Conservation (phyloP, 192 early-diverging fungal genomes). For the Gorgonomyces haynaldii region DNA sequence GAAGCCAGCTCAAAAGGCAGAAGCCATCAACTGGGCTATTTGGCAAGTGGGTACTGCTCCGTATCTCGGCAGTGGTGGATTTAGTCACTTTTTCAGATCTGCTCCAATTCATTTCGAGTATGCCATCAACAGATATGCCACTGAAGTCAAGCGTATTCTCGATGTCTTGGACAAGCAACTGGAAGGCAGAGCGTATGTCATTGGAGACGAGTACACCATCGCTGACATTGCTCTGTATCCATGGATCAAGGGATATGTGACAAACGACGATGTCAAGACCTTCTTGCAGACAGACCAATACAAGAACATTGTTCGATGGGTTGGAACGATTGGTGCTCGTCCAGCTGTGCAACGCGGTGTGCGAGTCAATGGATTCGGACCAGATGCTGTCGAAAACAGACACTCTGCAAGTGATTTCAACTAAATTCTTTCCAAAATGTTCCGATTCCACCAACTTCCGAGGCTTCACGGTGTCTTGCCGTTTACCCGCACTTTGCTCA, state of each 20-base stretch:
- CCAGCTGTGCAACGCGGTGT: constrained; percentile 1
- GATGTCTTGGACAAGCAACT: constrained; percentile 21
- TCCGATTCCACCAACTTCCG: no score
- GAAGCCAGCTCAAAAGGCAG: constrained; percentile 13
- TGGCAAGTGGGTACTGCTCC: constrained; percentile 21
- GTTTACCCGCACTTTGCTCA: neutral
- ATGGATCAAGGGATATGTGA: constrained; percentile 10
- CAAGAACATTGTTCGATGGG: constrained; percentile 5
- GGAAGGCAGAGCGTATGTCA: constrained; percentile 11
- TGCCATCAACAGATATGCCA: constrained; percentile 22
- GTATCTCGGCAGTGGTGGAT: constrained; percentile 28
- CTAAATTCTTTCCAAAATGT: no score
- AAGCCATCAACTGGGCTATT: constrained; percentile 23
- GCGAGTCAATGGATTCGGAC: neutral
- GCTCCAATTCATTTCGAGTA: constrained; percentile 26
- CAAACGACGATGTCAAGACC: neutral
- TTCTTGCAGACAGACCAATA: constrained; percentile 3
- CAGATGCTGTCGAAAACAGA: neutral
- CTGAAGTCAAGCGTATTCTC: constrained; percentile 24
- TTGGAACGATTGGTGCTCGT: neutral
- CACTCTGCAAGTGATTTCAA: neutral
- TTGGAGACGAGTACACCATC: constrained; percentile 20
- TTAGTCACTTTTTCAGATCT: constrained; percentile 22
- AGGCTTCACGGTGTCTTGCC: no score
- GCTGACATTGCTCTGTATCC: constrained; percentile 30